Evolutionary conservation across 192 early-diverging fungal species (phyloP), one percentile per base, ranked within the genome.

Genomic region (Rhizophagus sp.): DNA sequence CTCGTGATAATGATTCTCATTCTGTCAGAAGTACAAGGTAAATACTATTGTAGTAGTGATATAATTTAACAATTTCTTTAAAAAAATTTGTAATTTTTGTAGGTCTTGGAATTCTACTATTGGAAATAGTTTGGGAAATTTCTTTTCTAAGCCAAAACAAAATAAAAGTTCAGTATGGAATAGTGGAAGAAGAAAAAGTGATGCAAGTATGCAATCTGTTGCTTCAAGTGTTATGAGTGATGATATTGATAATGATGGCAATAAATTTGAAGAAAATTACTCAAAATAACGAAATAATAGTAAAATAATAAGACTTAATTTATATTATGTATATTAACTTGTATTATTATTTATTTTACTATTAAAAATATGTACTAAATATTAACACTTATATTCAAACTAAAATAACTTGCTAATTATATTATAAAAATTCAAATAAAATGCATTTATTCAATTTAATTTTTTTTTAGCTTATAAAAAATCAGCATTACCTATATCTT

Each of bases 101-200:
- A 47, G 76, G 13, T 78, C 76, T 49, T 78, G 76, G 76, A 79
- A 79, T 70, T 79, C 78, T 34, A 22, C 6, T 3, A 22, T 79
- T 13, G 52, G 68, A 17, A 50, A 24, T 52, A 73, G n/a, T 70
- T 70, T 70, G 24, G 39, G 39, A 12, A 39, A 22, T 41, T 70
- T 70, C 7, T 70, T 70, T 70, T 2, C 36, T n/a, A 70, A 41
- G 25, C 30, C 33, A 70, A 34, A 39, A 44, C 30, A 70, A 47
- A 41, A 41, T 36, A 34, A 70, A 12, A 41, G 49, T 25, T 33
- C 11, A 27, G 1, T 68, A 33, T 68, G 66, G 66, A 27, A 68
- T 36, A 12, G 68, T 44, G 11, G 34, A 79, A 61, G 78, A 61
- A 65, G 78, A 70, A 52, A 70, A 66, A 79, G 78, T 62, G 78